These are phyloP conservation scores for Seiridium cupressi DNA, from an alignment of 2,329 filamentous ascomycete species.

Conservation along the genomic window DNA sequence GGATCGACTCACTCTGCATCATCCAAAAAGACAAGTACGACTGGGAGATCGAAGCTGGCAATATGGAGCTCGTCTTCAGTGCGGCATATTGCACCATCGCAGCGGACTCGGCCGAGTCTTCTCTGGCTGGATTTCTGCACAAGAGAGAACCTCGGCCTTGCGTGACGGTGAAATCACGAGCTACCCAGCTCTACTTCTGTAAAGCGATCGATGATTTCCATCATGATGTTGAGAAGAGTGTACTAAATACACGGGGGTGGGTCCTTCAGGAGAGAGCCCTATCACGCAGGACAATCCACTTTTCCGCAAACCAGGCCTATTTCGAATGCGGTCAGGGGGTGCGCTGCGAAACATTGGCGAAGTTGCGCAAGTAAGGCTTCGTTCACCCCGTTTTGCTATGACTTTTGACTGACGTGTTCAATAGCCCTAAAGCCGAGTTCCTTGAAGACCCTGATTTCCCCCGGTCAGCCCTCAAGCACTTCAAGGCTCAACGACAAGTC, in stretches of 20 bases:
- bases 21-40: background rate
- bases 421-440: conserved; percentile 13
- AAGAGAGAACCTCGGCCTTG: background rate
- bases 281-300: conserved; percentile 23
- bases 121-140: background rate
- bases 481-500: conserved; percentile 13
- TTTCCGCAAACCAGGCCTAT: conserved; percentile 22
- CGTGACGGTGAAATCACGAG: background rate
- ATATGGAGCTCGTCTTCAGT: conserved; percentile 3
- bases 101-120: conserved; percentile 2
- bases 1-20: conserved; percentile 16
- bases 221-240: conserved; percentile 15
- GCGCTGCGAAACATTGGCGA: conserved; percentile 8
- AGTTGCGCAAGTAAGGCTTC: conserved; percentile 7
- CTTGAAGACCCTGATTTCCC: conserved; percentile 16
- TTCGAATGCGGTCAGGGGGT: conserved; percentile 21
- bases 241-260: conserved; percentile 22
- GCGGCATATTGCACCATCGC: conserved; percentile 1
- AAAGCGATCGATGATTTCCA: conserved; percentile 19
- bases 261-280: conserved; percentile 25
- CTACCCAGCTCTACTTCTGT: background rate
- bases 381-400: background rate
- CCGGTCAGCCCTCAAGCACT: conserved; percentile 13
- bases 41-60: conserved; percentile 4
- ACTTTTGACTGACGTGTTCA: background rate